phyloP scores from a whole-genome alignment of 2,329 filamentous ascomycete species.

The Elsinoe fawcettii region DNA sequence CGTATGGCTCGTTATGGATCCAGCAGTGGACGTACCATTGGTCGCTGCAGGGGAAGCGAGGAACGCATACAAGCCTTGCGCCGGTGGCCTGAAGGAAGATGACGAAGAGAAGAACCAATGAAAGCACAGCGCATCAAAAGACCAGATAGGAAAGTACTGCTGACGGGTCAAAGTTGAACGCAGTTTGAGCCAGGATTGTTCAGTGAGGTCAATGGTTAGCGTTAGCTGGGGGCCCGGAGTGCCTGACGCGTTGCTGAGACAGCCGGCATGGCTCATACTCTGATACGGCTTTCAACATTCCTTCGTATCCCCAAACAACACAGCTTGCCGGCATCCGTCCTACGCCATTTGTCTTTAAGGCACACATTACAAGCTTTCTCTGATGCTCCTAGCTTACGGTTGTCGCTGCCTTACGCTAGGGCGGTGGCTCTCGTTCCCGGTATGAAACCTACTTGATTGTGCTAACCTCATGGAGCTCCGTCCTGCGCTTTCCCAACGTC shows the following conservation, averaged over 20 bases:
- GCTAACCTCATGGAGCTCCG: conserved; percentile 3
- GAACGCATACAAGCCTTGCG: not conserved
- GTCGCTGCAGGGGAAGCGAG: not conserved
- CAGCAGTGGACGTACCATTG: not conserved
- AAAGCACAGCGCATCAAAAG: not conserved
- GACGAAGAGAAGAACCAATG: not conserved
- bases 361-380: not conserved
- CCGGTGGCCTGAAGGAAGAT: not conserved
- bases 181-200: not conserved
- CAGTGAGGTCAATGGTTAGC: not conserved
- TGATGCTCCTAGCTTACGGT: not conserved
- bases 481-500: not conserved
- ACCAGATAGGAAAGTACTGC: not conserved
- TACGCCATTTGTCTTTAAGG: not conserved
- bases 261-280: not conserved
- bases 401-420: not conserved
- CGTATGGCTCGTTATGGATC: no score
- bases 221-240: not conserved
- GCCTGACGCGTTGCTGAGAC: not conserved
- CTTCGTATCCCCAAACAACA: not conserved
- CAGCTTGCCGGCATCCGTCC: not conserved
- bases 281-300: not conserved
- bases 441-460: not conserved
- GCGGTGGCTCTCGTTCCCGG: not conserved
- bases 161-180: not conserved